phyloP scores from a whole-genome alignment of 2,329 filamentous ascomycete genomes.

The Fusarium marasasianum region DNA sequence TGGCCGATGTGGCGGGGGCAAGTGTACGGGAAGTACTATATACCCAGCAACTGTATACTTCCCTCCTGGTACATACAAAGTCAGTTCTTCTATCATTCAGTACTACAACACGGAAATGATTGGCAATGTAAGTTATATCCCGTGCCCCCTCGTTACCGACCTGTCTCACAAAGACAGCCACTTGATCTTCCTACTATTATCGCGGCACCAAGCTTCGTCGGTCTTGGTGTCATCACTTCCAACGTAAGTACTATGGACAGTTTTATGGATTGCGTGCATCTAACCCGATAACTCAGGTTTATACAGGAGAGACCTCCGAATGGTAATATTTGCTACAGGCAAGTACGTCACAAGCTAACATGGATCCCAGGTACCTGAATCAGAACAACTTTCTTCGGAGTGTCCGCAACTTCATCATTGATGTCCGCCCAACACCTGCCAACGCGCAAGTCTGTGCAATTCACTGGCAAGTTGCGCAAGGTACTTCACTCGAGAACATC shows the following conservation, averaged over 20 bases:
- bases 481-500: conserved; percentile 61
- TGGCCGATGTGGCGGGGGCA: conserved; percentile 43
- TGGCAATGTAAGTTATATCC: conserved; percentile 26
- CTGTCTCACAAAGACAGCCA: neutral
- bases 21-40: conserved; percentile 45
- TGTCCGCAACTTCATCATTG: conserved; percentile 72
- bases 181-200: conserved; percentile 58
- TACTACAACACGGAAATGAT: conserved; percentile 72
- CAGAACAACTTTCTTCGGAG: conserved; percentile 72
- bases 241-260: neutral
- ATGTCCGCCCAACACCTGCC: conserved; percentile 52
- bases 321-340: neutral
- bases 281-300: neutral
- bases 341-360: neutral
- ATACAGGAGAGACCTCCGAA: neutral
- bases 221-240: conserved; percentile 61
- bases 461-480: conserved; percentile 73
- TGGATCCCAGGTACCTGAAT: conserved; percentile 32
- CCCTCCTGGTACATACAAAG: conserved; percentile 62
- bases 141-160: too few relatives aligned
- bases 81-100: conserved; percentile 65
- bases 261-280: too few relatives aligned
- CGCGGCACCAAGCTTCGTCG: conserved; percentile 61
- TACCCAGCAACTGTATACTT: conserved; percentile 42
- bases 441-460: conserved; percentile 54